phyloP scores from a whole-genome alignment of 805 yeast species.

The Cyberlindnera samutprakarnensis region DNA sequence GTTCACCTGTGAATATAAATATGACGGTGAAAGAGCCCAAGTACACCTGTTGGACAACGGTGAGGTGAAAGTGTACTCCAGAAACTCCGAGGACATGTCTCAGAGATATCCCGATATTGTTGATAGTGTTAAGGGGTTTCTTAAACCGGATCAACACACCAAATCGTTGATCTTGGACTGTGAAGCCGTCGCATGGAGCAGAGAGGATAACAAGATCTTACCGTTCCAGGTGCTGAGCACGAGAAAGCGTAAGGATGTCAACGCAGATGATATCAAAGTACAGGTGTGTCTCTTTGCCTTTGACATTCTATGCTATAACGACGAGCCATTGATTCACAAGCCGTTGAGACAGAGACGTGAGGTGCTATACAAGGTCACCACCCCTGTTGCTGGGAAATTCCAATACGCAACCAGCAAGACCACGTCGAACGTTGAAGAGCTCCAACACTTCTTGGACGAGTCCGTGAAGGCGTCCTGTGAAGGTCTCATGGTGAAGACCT shows the following conservation, averaged over 20 bases:
- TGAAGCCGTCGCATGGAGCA: slow-evolving; percentile 98
- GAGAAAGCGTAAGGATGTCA: slow-evolving; percentile 89
- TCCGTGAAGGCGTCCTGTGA: slow-evolving; percentile 88
- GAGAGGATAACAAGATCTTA: slow-evolving; percentile 63
- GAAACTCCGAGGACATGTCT: slow-evolving; percentile 97
- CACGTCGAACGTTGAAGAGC: slow-evolving; percentile 61
- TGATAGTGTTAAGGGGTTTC: slow-evolving; percentile 55
- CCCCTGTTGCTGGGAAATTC: slow-evolving; percentile 66
- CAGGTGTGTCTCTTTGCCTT: slow-evolving; percentile 90
- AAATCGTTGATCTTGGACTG: slow-evolving; percentile 75
- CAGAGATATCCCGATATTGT: slow-evolving; percentile 89
- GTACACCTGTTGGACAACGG: slow-evolving; percentile 69
- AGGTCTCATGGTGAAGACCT: slow-evolving; percentile 90
- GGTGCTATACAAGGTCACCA: slow-evolving; percentile 47
- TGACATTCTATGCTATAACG: slow-evolving; percentile 73
- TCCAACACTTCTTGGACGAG: slow-evolving; percentile 80
- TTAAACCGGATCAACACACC: slow-evolving; percentile 25
- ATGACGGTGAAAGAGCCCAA: slow-evolving; percentile 98
- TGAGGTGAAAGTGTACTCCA: slow-evolving; percentile 69
- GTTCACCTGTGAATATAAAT: slow-evolving; percentile 94
- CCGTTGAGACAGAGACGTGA: slow-evolving; percentile 67
- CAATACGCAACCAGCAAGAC: slow-evolving; percentile 71
- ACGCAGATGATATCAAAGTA: slow-evolving; percentile 79
- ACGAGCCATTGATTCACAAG: slow-evolving; percentile 57
- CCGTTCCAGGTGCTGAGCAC: slow-evolving; percentile 94